Base-by-base conservation (phyloP, 805 yeast species). In the Maudiozyma barnettii region DNA sequence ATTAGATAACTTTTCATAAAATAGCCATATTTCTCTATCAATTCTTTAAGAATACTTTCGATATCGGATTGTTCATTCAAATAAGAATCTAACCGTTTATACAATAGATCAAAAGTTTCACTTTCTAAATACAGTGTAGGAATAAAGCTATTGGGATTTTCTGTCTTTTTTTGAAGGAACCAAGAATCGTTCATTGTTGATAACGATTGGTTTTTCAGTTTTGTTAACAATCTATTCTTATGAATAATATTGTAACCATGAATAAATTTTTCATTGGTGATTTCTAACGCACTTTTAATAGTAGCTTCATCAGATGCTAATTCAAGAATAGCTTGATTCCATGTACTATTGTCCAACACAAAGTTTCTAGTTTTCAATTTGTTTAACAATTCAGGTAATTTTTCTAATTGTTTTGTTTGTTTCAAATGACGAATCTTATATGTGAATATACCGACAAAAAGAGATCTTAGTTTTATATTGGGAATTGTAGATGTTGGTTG, bases 211-310 rank as follows among this genome's bases (percentile, higher is more conserved):
- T 45, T 39, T 4, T 54, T 45, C 9, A 45, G 19, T 41, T 50
- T 56, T 29, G 46, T 53, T 18, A 58, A 47, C 21, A 51, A 49
- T 48, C 66, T 56, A 23, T 45, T 49, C 43, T 60, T 63, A 46
- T 58, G 65, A 26, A 49, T 64, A 54, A 56, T 51, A 35, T 59
- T 63, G 41, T 51, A 63, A 6, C 74, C 74, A 48, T 69, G 69
- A 43, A 70, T 64, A n/a, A 70, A 50, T 30, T 53, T 62, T 7
- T 53, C 53, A 44, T 70, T 65, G 19, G 62, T 56, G 12, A 64
- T 45, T 7, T 51, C 49, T 45, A 69, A 29, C 2, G 65, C 71
- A 20, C 49, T 39, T 18, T 59, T 58, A 16, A 70, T 54, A 0
- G 70, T 67, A 4, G 51, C 37, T 5, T 50, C 40, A 38, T 64